Base-by-base conservation (phyloP, 2,329 filamentous ascomycete genomes). In the Fusarium chlamydosporum region DNA sequence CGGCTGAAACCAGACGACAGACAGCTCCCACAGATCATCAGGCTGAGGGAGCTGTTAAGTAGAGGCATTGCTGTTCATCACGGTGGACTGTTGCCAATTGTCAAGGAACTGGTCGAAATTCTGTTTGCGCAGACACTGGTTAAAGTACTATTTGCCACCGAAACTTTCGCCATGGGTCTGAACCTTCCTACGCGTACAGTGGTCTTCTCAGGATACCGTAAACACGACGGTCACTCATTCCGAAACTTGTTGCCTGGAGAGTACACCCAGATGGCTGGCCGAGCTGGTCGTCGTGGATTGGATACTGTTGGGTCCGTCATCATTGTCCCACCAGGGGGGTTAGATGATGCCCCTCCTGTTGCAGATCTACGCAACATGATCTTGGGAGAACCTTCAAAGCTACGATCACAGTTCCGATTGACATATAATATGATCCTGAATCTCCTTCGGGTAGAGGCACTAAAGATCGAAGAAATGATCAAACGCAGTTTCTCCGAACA, bases 381-480 rank as follows among this genome's bases (percentile, higher is more conserved):
- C 68, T 86, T 98, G 6, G 96, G 96, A 54, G 92, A 97, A 74
- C 95, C 96, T 33, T 97, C 94, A 27, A 98, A 98, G 81, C 86
- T 99, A 48, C 89, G 94, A 46, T 98, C 95, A 8, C 96, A 99
- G 76, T 99, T 99, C 84, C 89, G 96, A 64, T 84, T 99, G 47
- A 99, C 96, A 0, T 99, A 99, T 84, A 99, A 98, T 81, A 99
- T 99, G 96, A 99, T 99, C 64, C 83, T 99, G 31, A 99, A 98
- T 76, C 84, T 99, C 33, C 84, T 99, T 48, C 91, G 96, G 35
- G 96, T 99, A 3, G 96, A 99, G 79, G 96, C 96, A 4, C 82
- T 99, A 70, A 98, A 97, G 82, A 98, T 99, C 72, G 96, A 99
- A 78, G 96, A 99, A 80, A 99, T 99, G 96, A 99, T 99, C 83